phyloP scores from a whole-genome alignment of 169 alveolate genomes.

The Cryptosporidium muris region DNA sequence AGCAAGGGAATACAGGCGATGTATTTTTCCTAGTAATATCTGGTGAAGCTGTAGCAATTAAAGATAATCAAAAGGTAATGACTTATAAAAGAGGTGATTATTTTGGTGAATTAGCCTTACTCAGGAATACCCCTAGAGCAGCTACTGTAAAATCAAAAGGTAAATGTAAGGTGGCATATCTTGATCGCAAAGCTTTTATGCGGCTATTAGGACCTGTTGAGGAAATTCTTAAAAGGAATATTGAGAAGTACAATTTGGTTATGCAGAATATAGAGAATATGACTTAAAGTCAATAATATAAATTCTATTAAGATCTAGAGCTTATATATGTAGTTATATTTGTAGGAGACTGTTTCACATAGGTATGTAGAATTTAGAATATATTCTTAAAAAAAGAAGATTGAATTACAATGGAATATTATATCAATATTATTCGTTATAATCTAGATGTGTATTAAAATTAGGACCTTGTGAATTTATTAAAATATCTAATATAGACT shows the following conservation, averaged over 20 bases:
- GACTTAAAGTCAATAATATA: background rate
- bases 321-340: no score
- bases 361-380: no score
- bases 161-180: constrained; percentile 82
- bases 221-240: constrained; percentile 89
- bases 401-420: no score
- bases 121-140: constrained; percentile 93
- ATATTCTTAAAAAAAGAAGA: no score
- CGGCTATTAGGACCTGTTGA: constrained; percentile 95
- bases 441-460: no score
- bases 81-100: constrained; percentile 91
- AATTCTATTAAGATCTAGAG: no score
- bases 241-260: constrained; percentile 87
- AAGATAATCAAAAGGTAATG: constrained; percentile 87
- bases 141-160: constrained; percentile 91
- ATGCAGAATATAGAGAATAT: constrained; percentile 44
- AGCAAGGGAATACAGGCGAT: constrained; percentile 94
- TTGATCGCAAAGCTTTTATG: constrained; percentile 93
- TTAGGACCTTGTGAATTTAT: no score
- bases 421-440: no score
- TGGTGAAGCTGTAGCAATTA: constrained; percentile 93
- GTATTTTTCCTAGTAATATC: constrained; percentile 91
- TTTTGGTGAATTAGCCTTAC: constrained; percentile 96
- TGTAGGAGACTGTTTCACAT: no score
- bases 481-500: no score